A percentile compares a stretch with the other conserved stretches of the same genome.
Evolutionary conservation across 306 rosid species (phyloP).

Genomic region (Cucurbita maxima): DNA sequence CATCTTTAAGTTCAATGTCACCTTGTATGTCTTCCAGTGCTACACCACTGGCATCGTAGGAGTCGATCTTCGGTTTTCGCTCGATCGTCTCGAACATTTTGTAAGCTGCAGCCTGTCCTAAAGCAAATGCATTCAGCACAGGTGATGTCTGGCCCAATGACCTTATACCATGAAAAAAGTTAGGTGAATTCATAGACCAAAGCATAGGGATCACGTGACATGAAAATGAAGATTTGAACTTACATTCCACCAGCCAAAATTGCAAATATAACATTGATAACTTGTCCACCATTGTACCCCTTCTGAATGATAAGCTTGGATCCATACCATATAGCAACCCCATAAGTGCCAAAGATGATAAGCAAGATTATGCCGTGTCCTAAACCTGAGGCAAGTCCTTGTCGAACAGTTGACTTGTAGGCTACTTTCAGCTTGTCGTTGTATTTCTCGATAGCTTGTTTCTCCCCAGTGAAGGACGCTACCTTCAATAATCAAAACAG

Average conservation of each 20-base stretch:
- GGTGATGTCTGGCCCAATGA: constrained; percentile 77
- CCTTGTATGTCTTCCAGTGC: constrained; percentile 50
- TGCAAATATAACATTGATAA: constrained; percentile 46
- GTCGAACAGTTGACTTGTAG: constrained; percentile 31
- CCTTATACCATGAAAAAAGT: not conserved
- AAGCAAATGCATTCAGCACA: constrained; percentile 56
- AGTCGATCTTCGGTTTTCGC: constrained; percentile 51
- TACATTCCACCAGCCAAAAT: constrained; percentile 75
- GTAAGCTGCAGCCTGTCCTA: constrained; percentile 81
- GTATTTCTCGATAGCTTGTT: constrained; percentile 49
- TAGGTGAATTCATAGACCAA: not conserved
- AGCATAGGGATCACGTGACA: too few relatives aligned
- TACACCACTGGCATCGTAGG: constrained; percentile 45
- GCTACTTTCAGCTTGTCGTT: constrained; percentile 47
- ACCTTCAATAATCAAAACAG: constrained; percentile 29
- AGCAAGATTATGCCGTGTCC: constrained; percentile 40
- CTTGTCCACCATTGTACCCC: constrained; percentile 63
- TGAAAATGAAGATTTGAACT: not conserved
- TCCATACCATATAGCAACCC: constrained; percentile 82
- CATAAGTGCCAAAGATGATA: constrained; percentile 49
- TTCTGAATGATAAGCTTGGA: constrained; percentile 46
- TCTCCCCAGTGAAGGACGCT: constrained; percentile 84
- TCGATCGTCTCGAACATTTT: constrained; percentile 77
- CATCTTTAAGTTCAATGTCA: constrained; percentile 62
- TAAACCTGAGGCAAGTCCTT: constrained; percentile 53